Percentiles rank a stretch among this genome's conserved stretches.
phyloP scores from a whole-genome alignment of 192 early-diverging fungal genomes.

The Coemansia aciculifera region DNA sequence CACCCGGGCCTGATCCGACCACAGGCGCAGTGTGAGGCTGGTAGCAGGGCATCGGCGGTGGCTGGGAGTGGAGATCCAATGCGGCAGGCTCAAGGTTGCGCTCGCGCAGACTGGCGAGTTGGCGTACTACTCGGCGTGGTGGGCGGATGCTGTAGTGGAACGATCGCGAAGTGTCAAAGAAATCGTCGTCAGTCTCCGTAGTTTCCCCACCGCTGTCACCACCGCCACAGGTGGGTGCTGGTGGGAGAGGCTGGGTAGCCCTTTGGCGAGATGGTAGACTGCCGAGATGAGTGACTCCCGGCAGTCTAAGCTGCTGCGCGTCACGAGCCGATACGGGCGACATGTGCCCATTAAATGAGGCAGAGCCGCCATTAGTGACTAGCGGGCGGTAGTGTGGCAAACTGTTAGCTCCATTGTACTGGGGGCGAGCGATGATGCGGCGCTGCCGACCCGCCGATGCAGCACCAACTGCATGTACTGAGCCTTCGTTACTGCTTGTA shows the following conservation, averaged over 20 bases:
- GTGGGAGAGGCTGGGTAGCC: background rate
- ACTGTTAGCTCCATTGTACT: background rate
- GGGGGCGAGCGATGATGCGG: background rate
- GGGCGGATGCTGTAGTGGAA: conserved; percentile 42
- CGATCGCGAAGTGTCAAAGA: conserved; percentile 31
- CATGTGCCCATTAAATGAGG: background rate
- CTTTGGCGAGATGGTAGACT: background rate
- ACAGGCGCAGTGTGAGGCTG: conserved; percentile 32
- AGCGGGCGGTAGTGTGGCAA: background rate
- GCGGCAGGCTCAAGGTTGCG: conserved; percentile 18
- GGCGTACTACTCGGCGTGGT: conserved; percentile 40
- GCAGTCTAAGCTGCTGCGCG: background rate
- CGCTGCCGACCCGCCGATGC: background rate
- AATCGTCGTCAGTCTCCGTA: conserved; percentile 54
- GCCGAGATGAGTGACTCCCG: background rate
- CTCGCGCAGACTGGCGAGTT: conserved; percentile 39
- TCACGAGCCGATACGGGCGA: background rate
- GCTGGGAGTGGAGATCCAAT: conserved; percentile 21
- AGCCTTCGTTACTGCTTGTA: background rate
- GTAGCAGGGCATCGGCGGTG: background rate
- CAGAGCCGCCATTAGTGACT: background rate
- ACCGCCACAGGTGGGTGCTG: background rate
- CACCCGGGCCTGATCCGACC: background rate
- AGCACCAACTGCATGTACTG: background rate
- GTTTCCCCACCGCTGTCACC: conserved; percentile 34